Evolutionary conservation across 1,284 basidiomycete species (phyloP), one percentile per base, ranked within the genome.

Genomic region (Abortiporus biennis): DNA sequence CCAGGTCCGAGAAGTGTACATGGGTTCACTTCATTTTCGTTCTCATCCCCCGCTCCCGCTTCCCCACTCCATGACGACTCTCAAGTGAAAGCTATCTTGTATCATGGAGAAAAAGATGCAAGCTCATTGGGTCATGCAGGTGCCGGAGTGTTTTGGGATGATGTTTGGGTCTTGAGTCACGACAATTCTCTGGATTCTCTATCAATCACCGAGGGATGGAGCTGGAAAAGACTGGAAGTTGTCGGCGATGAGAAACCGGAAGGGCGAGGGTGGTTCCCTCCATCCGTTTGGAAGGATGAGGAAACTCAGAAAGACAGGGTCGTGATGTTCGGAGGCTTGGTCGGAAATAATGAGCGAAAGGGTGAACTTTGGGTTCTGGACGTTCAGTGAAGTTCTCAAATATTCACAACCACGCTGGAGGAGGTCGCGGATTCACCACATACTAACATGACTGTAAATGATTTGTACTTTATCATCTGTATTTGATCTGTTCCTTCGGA

Each of bases 101-200:
- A 57, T 36, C 49, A 63, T 33, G 65, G 65, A 2, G 58, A 66
- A 43, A 46, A 55, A 20, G 56, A 53, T 12, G 60, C 63, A 4
- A 57, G 58, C n/a, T 47, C 39, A 3, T 40, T 60, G 6, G 62
- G 62, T 0, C 61, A 63, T 40, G 58, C 54, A 8, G 62, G 58
- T 1, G 63, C 58, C 1, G 62, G 61, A 2, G 45, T 51, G 21
- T 61, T 67, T 55, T 54, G 61, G 57, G 36, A 63, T 37, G 55
- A 67, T 47, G 55, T 63, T 17, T 61, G 56, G 60, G 21, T 57
- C 33, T 49, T 63, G 15, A 41, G 36, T 3, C 54, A 52, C 40
- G 23, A 42, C 35, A 45, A 29, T 8, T 8, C 9, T 8, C 8
- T 8, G 8, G 27, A n/a, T 8, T 29, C n/a, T 8, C n/a, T 29